Base-by-base conservation (phyloP, 1,284 basidiomycete species). In the Cutaneotrichosporon cavernicola region DNA sequence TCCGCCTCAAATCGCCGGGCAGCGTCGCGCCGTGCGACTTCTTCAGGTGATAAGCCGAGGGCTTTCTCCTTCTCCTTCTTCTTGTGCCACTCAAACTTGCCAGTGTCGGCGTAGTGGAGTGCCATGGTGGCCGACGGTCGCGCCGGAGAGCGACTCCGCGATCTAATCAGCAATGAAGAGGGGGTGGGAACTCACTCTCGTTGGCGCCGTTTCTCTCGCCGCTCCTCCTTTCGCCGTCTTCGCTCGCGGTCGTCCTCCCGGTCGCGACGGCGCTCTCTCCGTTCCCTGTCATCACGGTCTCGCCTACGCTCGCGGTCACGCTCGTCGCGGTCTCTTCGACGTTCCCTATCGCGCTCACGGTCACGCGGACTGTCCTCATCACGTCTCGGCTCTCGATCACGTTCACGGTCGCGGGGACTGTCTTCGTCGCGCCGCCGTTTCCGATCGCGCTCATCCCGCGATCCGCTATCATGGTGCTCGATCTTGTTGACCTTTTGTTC, bases 71-170 rank as follows among this genome's bases (percentile, higher is more conserved):
- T 93, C 77, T 99, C 96, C 43, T 88, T 86, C 83, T 99, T 99
- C 85, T 99, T 99, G 80, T 93, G 91, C 97, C 97, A 99, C 65
- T 90, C 88, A 81, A 99, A 99, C 75, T 97, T 91, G 26, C 88
- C 89, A 32, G 98, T 79, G 8, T 88, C 89, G 47, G 92, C 91
- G 71, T 92, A 94, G 83, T 98, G 98, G 67, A 94, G 88, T 8
- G 43, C 43, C 16, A 46, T n/a, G 70, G 91, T 92, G 49, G 95
- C 84, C 66, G 81, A 94, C 87, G 73, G 68, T 90, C 81, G 92
- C 85, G 71, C 91, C 43, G 78, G 75, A 1, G 78, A 78, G 13
- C 73, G 75, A 16, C 69, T 76, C 7, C 77, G 74, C 5, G 71
- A 78, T 65, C 78, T 78, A 26, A 26, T 26, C 40, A n/a, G 51